Percentiles rank a stretch among this genome's conserved stretches.
Conservation (phyloP, 345 rosid genomes). For the Brassica rapa region DNA sequence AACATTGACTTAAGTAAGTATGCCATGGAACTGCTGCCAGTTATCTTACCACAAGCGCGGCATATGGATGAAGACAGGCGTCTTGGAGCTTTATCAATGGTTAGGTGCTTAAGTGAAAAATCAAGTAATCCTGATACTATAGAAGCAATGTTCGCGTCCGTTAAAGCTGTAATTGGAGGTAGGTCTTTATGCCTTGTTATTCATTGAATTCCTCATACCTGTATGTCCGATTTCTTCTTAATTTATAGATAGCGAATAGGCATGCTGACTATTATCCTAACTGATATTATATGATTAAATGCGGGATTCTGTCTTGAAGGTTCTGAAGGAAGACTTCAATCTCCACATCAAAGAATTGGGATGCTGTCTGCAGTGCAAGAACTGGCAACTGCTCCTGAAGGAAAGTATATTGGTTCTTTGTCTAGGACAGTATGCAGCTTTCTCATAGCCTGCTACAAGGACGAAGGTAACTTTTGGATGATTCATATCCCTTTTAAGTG, state of each 20-base stretch:
- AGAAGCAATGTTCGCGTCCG: conserved; percentile 73
- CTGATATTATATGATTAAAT: conserved; percentile 14
- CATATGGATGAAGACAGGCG: conserved; percentile 90
- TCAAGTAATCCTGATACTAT: conserved; percentile 93
- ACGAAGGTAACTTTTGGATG: conserved; percentile 63
- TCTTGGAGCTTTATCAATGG: conserved; percentile 62
- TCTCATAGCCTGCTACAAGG: conserved; percentile 71
- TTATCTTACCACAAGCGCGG: conserved; percentile 75
- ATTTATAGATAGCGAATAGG: conserved; percentile 2
- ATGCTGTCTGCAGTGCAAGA: conserved; percentile 82
- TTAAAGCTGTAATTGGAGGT: conserved; percentile 94
- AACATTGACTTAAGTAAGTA: conserved; percentile 89
- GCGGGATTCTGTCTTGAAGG: conserved; percentile 49
- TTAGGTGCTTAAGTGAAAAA: conserved; percentile 68
- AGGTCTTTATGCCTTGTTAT: conserved; percentile 18
- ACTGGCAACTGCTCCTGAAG: conserved; percentile 79
- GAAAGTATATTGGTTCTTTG: conserved; percentile 70
- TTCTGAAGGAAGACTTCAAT: conserved; percentile 90
- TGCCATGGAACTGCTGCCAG: conserved; percentile 74
- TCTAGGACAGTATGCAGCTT: conserved; percentile 58
- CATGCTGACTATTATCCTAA: background rate
- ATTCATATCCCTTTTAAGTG: background rate
- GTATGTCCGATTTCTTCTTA: background rate
- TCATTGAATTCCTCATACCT: background rate
- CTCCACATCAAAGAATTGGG: conserved; percentile 89